Base-by-base conservation (phyloP, 257 asterid genomes). In the Linaria vulgaris region DNA sequence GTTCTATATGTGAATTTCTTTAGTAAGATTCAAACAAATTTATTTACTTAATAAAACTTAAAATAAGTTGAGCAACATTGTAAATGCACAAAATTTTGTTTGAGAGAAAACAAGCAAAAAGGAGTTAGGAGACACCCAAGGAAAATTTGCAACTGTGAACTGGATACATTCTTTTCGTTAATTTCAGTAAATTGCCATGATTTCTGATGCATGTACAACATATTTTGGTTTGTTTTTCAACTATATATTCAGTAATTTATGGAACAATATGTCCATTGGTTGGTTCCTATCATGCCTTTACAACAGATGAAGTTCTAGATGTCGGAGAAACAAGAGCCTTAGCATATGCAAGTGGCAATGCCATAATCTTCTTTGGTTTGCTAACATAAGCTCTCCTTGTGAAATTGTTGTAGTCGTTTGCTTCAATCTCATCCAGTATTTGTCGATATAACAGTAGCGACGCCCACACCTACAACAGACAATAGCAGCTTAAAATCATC, bases 341-440 rank as follows among this genome's bases (percentile, higher is more conserved):
- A 4, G 92, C 96, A 80, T 84, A 94, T 34, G 99, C 96, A 39
- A 90, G 39, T 9, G 99, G 99, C 83, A 94, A 69, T 4, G 97
- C 74, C 9, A 90, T 55, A 16, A 94, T 72, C 95, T 88, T 94
- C 76, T 90, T 88, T 9, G 95, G 88, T 64, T 90, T 90, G 76
- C 88, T 74, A 45, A 94, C 99, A 56, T 82, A 94, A 0, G 99
- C 97, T 73, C 97, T 83, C 81, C 70, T 81, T 24, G 95, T 90
- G 85, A 94, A 94, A 37, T 88, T 94, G 90, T 94, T 80, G 82
- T 85, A 94, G 86, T 90, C 99, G 20, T 94, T 94, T 0, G 91
- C 97, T 65, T 94, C 99, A 6, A 94, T 88, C 84, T 90, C 95
- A 25, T 94, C 99, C 64, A 94, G 69, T 71, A 94, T 94, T 74